These are phyloP conservation scores for Podospora pseudopauciseta DNA, from an alignment of 495 filamentous ascomycete species.

Conservation along the genomic window DNA sequence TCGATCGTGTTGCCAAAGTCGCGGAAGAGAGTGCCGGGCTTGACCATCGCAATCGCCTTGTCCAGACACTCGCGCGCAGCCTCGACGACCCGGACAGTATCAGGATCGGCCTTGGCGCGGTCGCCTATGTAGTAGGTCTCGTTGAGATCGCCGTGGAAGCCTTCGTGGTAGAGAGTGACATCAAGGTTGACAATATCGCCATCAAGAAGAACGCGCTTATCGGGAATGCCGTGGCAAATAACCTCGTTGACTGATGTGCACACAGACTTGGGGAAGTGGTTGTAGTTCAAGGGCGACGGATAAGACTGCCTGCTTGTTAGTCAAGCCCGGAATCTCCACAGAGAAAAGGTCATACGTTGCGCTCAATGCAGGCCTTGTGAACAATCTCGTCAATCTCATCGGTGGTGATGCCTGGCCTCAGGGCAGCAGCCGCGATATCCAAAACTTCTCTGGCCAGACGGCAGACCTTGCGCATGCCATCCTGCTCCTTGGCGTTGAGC, in stretches of 20 bases:
- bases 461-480: constrained; percentile 91
- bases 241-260: constrained; percentile 96
- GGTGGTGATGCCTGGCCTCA: constrained; percentile 86
- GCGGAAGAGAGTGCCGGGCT: constrained; percentile 80
- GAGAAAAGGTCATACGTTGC: constrained; percentile 59
- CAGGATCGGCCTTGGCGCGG: constrained; percentile 66
- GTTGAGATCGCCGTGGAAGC: constrained; percentile 86
- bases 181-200: constrained; percentile 90
- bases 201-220: constrained; percentile 70
- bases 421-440: constrained; percentile 79
- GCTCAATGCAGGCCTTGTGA: constrained; percentile 91
- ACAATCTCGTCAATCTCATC: constrained; percentile 96
- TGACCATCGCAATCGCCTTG: constrained; percentile 79
- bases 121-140: constrained; percentile 90
- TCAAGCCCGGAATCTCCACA: not conserved
- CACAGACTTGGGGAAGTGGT: constrained; percentile 94
- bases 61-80: constrained; percentile 75
- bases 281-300: constrained; percentile 93
- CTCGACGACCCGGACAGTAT: constrained; percentile 82
- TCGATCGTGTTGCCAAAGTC: constrained; percentile 83
- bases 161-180: constrained; percentile 80
- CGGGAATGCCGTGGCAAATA: constrained; percentile 91
- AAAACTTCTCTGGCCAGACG: constrained; percentile 84
- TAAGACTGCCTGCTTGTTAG: constrained; percentile 63
- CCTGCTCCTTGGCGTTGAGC: constrained; percentile 70